phyloP scores from a whole-genome alignment of 1,284 basidiomycete species.

The Wallemia hederae region DNA sequence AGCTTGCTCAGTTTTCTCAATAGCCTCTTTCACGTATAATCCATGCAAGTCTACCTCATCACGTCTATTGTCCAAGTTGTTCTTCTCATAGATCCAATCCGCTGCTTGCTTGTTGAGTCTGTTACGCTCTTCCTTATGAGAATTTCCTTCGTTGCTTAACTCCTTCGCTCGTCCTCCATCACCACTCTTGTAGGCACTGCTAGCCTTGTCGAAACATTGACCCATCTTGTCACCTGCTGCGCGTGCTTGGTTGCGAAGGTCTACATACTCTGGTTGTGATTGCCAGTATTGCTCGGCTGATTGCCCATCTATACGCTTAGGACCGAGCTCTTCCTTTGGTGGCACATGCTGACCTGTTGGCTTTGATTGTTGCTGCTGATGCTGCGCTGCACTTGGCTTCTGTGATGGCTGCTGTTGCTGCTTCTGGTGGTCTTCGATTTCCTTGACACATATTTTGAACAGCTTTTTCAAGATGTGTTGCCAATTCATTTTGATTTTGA shows the following conservation, averaged over 20 bases:
- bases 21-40: slow-evolving; percentile 77
- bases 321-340: not conserved
- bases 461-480: not conserved
- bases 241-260: not conserved
- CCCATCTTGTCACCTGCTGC: slow-evolving; percentile 24
- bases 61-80: slow-evolving; percentile 41
- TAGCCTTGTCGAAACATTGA: slow-evolving; percentile 31
- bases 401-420: not conserved
- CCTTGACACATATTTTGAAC: not conserved
- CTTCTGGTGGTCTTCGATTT: not conserved
- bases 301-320: not conserved
- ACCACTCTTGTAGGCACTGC: slow-evolving; percentile 33
- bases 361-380: not conserved
- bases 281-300: not conserved
- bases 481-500: slow-evolving; percentile 1
- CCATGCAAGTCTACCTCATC: slow-evolving; percentile 72
- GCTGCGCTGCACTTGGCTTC: not conserved
- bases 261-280: not conserved
- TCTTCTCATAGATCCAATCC: slow-evolving; percentile 71
- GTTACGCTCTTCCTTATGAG: slow-evolving; percentile 51
- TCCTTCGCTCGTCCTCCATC: slow-evolving; percentile 57
- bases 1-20: slow-evolving; percentile 34
- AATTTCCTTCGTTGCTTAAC: slow-evolving; percentile 52
- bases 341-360: not conserved
- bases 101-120: slow-evolving; percentile 54